Evolutionary conservation across 2,329 filamentous ascomycete genomes (phyloP), one percentile per base, ranked within the genome.

Genomic region (Aureobasidium mangrovei): DNA sequence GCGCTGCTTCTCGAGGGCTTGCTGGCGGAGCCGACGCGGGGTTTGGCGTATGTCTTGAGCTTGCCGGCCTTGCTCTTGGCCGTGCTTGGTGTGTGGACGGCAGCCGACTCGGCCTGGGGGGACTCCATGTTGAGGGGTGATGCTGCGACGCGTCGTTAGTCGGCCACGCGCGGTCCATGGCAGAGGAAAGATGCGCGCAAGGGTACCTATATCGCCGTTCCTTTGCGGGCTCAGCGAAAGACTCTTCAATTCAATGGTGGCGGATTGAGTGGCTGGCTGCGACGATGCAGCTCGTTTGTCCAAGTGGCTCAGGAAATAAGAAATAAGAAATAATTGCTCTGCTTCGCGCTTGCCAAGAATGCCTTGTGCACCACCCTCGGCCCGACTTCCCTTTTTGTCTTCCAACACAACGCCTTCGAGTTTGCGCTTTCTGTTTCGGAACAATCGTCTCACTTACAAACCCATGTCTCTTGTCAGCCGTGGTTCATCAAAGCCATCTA

Each of bases 61-160:
- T 53, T 53, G 33, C 49, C 49, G 9, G 49, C 12, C 38, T 53
- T 53, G 32, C n/a, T 43, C 49, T 53, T 53, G 26, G 39, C 7
- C 6, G 49, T 53, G 32, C 40, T 26, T 28, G 49, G 49, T 4
- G 49, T 53, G 24, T 36, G 32, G 18, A n/a, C 18, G 10, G n/a
- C 32, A 28, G 47, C 7, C 10, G 36, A 41, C 29, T 42, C 38
- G 47, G n/a, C 36, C 18, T 41, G 38, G 18, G 38, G 47, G 9
- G 47, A 51, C 29, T 51, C 47, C 47, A 51, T 51, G 38, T 9
- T 42, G 24, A 40, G 7, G 27, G 46, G 31, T 10, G 12, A 7
- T 49, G 35, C 46, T 49, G 46, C 8, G 47, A 41, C 47, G 47
- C 47, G 47, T 51, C 47, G 38, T 51, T 51, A 42, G 47, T 49